Base-by-base conservation (phyloP, 768 basidiomycete species). In the Boletus rubroflammeus region DNA sequence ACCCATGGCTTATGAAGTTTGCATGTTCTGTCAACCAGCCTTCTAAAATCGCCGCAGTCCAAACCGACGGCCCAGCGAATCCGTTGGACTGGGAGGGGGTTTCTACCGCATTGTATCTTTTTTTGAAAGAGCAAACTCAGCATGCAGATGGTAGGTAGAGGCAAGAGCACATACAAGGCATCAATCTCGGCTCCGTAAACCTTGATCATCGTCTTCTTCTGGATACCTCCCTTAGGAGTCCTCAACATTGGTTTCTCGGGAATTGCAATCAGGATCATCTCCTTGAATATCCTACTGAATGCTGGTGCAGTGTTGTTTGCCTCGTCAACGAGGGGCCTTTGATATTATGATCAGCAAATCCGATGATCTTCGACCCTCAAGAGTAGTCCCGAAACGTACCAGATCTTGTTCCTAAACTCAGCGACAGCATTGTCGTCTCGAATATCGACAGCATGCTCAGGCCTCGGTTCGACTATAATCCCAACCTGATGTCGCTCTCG, bases 251-350 rank as follows among this genome's bases (percentile, higher is more conserved):
- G 79, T 55, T 76, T 76, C 0, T 60, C 66, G 28, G 73, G 58
- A 0, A 63, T 58, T 1, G 77, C 64, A n/a, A 80, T 56, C 10
- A 80, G 32, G 42, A 81, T 78, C 78, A 80, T 78, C 58, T 80
- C 75, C 60, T 76, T 77, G 69, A 75, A 78, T 21, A 78, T 68
- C n/a, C 72, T 65, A 51, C 73, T 75, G 53, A 72, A 75, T 1
- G 71, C 63, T 0, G 76, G 76, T 0, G 73, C 67, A 7, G 55
- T 58, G 14, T 55, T 57, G 53, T 78, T 78, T 2, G 75, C 76
- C 36, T 74, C 70, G 19, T 76, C 75, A 0, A 78, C 68, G 13
- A 61, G 40, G 0, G 72, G 67, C 70, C 73, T 76, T 45, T 11
- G 5, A 53, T 5, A 21, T 13, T 11, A 21, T 11, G 26, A 47